Base-by-base conservation (phyloP, 2,329 filamentous ascomycete species). In the Periconia sp. region DNA sequence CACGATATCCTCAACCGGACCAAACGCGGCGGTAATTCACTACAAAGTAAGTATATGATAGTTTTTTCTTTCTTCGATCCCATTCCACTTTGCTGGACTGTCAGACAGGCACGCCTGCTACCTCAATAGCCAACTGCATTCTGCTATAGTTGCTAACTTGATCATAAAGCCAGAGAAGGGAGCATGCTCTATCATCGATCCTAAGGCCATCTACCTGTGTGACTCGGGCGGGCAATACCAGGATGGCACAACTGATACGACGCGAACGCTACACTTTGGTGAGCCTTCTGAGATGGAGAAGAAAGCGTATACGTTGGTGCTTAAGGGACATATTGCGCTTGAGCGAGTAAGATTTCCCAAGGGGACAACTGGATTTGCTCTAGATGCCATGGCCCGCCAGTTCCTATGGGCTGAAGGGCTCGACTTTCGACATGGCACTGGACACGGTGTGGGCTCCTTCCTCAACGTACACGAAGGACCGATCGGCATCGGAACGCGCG, bases 401-500 rank as follows among this genome's bases (percentile, higher is more conserved):
- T 88, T 89, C 63, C 79, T 99, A 46, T 99, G 94, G 94, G 87
- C 89, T 63, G 81, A 92, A 62, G 94, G 94, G 0, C 78, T 99
- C 10, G 94, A 99, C 67, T 99, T 96, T 71, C 84, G 94, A 25
- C 94, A 99, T 67, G 94, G 94, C 43, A 99, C 94, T 4, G 94
- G 94, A 8, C 94, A 99, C 66, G 94, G 94, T 30, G 88, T 99
- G 24, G 94, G 94, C 19, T 96, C 91, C 1, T 99, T 87, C 71
- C 75, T 99, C 56, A 99, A 99, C 56, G 94, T 99, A 0, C 94
- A 99, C 66, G 94, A 99, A 73, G 94, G 94, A 0, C 94, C 94
- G 1, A 95, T 99, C 49, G 94, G 94, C 15, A 95, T 99, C 48
- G 94, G 94, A 19, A 96, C 92, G 8, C 82, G 94, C 31, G 84